These are phyloP conservation scores for Macrophomina tecta DNA, from an alignment of 2,329 filamentous ascomycete genomes.

Conservation along the genomic window DNA sequence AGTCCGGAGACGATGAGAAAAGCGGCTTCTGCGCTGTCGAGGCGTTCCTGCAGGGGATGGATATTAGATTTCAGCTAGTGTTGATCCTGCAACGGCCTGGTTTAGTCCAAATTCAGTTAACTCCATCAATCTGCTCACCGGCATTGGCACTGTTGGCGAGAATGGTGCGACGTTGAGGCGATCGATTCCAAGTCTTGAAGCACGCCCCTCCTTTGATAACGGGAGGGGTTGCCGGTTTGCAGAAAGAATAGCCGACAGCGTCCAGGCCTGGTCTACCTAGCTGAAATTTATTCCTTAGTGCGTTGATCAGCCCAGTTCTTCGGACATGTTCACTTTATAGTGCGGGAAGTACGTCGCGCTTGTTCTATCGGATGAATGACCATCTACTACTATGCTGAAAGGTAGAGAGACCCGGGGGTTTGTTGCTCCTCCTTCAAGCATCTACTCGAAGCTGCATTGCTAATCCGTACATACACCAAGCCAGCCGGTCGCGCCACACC, in stretches of 20 bases:
- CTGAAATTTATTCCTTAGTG: background rate
- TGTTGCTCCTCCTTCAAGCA: background rate
- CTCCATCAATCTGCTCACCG: background rate
- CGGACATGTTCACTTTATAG: background rate
- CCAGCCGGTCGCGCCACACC: background rate
- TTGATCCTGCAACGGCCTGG: background rate
- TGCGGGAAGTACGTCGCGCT: background rate
- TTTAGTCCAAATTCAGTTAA: background rate
- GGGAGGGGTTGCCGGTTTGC: background rate
- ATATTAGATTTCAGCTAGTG: background rate
- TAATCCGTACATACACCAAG: background rate
- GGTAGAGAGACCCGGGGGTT: background rate
- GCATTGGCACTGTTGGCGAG: background rate
- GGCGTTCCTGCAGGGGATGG: background rate
- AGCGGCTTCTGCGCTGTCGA: too few species aligned
- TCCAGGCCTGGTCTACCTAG: background rate
- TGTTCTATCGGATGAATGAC: background rate
- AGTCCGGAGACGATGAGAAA: background rate
- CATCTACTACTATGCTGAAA: slow-evolving; percentile 1
- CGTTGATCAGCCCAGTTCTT: background rate
- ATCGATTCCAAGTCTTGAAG: background rate
- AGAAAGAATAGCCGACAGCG: background rate
- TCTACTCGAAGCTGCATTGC: background rate
- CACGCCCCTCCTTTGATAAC: background rate
- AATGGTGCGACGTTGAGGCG: background rate